Base-by-base conservation (phyloP, 2,329 filamentous ascomycete genomes). In the Epichloe gansuensis region DNA sequence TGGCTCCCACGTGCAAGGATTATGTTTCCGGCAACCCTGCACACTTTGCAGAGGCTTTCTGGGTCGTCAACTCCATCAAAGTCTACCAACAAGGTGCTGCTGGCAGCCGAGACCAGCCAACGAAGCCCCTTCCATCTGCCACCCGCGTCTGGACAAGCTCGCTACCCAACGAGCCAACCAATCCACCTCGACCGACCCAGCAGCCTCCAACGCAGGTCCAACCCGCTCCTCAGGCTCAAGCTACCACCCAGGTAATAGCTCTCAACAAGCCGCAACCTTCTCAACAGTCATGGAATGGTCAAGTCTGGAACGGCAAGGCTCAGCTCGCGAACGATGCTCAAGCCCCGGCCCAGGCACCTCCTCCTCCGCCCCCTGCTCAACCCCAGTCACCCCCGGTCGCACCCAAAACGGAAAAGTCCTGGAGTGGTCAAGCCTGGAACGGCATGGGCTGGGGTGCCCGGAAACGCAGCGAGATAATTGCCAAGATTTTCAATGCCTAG, bases 41-140 rank as follows among this genome's bases (percentile, higher is more conserved):
- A 8, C 85, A 75, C 12, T 95, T 93, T 65, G 63, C 68, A 21
- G 76, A 90, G 25, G 78, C 86, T 1, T 94, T 84, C 71, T 95
- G 88, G 86, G 68, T 79, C 54, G 76, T 95, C 68, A 86, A 85
- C 63, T 81, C 76, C 38, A 71, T 89, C 61, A 81, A 79, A 68
- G 78, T 88, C 13, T 89, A 77, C 55, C 52, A 60, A 51, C 54
- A 61, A 51, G 40, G 47, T 13, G 7, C 54, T 23, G 7, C 54
- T 23, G 51, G 47, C 13, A 41, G 39, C 9, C 38, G 35, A 9
- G 23, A 23, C 38, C 31, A 43, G 15, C 38, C 35, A 17, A 27
- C 31, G 9, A 36, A 35, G 8, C 35, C 51, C 11, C 42, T 39
- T 13, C 47, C 51, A 1, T 41, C 51, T 23, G 25, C 45, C 44